Evolutionary conservation across 768 basidiomycete species (phyloP), one percentile per base, ranked within the genome.

Genomic region (Mycena indigotica): DNA sequence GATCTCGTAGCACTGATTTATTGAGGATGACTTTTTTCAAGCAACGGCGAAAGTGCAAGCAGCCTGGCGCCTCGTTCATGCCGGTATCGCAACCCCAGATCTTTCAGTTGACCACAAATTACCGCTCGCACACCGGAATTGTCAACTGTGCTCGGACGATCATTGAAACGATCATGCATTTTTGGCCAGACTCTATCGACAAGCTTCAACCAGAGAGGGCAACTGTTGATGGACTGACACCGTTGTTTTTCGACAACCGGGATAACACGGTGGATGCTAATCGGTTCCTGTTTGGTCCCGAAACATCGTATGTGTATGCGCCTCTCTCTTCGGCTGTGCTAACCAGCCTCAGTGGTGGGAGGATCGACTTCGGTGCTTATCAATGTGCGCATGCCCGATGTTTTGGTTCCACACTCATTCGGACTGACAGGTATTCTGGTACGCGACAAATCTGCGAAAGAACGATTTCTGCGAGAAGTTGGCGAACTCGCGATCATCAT

Each of bases 41-140:
- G 41, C 15, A 48, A 28, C 12, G 46, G 6, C 46, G 46, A 8
- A 48, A 48, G 24, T 23, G 12, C 24, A 48, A 48, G 23, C 23
- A 48, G 6, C 46, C 25, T 13, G 24, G 28, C 13, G 5, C 13
- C 28, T 8, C 46, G 25, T 48, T 28, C 13, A 8, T 26, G 19
- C 46, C 26, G 13, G 19, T 4, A 5, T 25, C 19, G 6, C n/a
- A 23, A 39, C 57, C 61, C 2, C 29, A 55, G 28, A 52, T 58
- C 5, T 62, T 62, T 49, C 57, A 62, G 30, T 26, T 48, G 13
- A 48, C 46, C 12, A 48, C 46, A 8, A 48, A 48, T 21, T 48
- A 48, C 23, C 46, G 46, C 5, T 48, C 46, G 8, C 46, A 48
- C 21, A 28, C 46, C 8, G 46, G 46, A 24, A 48, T 48, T n/a